These are phyloP conservation scores for Raffaelea ambrosiae DNA, from an alignment of 2,329 filamentous ascomycete genomes.

Conservation along the genomic window DNA sequence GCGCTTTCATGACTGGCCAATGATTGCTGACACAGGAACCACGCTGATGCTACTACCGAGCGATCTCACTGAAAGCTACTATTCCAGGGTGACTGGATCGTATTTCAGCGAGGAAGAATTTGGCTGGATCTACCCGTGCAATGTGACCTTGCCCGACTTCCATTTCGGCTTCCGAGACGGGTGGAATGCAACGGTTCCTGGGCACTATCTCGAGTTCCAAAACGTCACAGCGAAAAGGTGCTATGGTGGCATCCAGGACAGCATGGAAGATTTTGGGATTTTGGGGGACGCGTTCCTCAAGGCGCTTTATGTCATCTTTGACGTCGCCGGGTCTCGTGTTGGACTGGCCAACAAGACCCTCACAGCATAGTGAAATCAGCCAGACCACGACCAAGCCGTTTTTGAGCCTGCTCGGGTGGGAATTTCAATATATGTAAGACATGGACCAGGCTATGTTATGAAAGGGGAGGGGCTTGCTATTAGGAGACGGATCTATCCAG, in stretches of 20 bases:
- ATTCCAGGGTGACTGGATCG: constrained; percentile 43
- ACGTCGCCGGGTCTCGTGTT: constrained; percentile 38
- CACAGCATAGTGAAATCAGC: constrained; percentile 7
- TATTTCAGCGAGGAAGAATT: constrained; percentile 34
- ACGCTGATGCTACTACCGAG: constrained; percentile 55
- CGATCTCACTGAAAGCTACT: constrained; percentile 51
- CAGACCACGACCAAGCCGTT: not conserved
- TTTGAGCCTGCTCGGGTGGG: no score
- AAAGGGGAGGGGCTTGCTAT: no score
- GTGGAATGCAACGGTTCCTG: constrained; percentile 39
- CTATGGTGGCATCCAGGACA: constrained; percentile 67
- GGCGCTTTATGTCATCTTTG: constrained; percentile 66
- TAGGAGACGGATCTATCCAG: no score
- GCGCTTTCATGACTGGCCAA: constrained; percentile 33
- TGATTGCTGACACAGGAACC: constrained; percentile 62
- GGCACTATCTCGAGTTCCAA: constrained; percentile 35
- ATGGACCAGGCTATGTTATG: no score
- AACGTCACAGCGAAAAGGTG: constrained; percentile 49
- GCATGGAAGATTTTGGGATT: constrained; percentile 47
- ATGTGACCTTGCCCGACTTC: constrained; percentile 38
- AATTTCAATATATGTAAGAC: no score
- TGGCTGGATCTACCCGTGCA: constrained; percentile 47
- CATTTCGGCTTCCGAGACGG: constrained; percentile 38
- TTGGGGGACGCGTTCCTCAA: constrained; percentile 76
- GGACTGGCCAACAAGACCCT: constrained; percentile 38